Conservation (phyloP, 2,329 filamentous ascomycete genomes). For the Phaeosphaeriaceae sp. region DNA sequence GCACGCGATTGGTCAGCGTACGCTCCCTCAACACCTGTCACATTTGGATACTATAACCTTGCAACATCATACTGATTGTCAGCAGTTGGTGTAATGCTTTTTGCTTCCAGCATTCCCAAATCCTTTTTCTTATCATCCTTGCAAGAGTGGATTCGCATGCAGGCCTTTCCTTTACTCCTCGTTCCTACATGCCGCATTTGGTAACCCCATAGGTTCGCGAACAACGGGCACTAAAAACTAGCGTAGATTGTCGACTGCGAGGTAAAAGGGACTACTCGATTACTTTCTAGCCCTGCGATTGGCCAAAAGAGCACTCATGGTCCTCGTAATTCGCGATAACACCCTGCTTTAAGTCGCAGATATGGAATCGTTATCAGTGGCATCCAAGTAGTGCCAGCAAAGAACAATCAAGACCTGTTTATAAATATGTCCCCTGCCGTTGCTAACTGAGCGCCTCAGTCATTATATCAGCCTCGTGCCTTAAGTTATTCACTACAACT, state of each 20-base stretch:
- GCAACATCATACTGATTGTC: too few relatives aligned
- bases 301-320: not conserved
- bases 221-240: not conserved
- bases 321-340: not conserved
- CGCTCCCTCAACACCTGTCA: too few relatives aligned
- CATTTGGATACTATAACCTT: too few relatives aligned
- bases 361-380: not conserved
- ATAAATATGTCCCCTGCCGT: too few relatives aligned
- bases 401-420: not conserved
- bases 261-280: not conserved
- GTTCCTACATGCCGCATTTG: conserved; percentile 1
- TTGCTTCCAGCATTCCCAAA: too few relatives aligned
- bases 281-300: not conserved
- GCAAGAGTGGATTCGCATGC: too few relatives aligned
- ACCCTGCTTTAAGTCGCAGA: not conserved
- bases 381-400: not conserved
- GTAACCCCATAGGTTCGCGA: not conserved
- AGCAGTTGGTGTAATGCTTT: too few relatives aligned
- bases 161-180: not conserved
- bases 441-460: too few relatives aligned
- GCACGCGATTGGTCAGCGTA: too few relatives aligned
- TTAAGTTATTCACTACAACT: not conserved
- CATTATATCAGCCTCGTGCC: not conserved
- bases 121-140: too few relatives aligned
- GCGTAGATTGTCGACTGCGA: not conserved